Evolutionary conservation across 176 grass and related monocot genomes (phyloP), one percentile per base, ranked within the genome.

Genomic region (Bothriochloa decipiens): DNA sequence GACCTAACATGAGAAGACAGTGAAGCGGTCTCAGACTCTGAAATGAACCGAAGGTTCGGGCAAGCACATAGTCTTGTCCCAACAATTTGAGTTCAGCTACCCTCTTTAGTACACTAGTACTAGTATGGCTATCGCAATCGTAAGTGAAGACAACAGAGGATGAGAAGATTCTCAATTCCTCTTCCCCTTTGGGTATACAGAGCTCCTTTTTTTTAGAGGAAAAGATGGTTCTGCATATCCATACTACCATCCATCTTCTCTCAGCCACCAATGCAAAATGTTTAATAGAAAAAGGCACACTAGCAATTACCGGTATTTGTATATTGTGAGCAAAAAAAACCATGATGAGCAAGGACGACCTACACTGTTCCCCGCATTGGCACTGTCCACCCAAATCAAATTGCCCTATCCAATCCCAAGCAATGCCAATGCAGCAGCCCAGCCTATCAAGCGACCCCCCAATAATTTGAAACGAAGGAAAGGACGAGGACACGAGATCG

Each of bases 1-100:
- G 27, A 90, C 87, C 83, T 83, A 32, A 32, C 71, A 82, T 55
- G 15, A 70, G 55, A 80, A 86, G 18, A 68, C 22, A 68, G 76
- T 22, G 26, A 81, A 6, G 52, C 36, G 2, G 39, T 67, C 67
- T 71, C 65, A 72, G 5, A 81, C 14, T 18, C 9, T 13, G 32
- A 39, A 22, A 83, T 52, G 18, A 50, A 12, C 7, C 13, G 37
- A 63, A 86, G 9, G 17, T 47, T 65, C 3, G 85, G 62, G 64
- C 50, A 61, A 26, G 25, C 71, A 63, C 60, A 28, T 28, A 13
- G 25, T 8, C 61, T 70, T 64, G 67, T 35, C 1, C 22, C 13
- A 28, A 28, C 9, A 43, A 4, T 78, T 82, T 67, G 14, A 72
- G n/a, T 76, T 81, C 27, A 78, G 22, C 20, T 71, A 72, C 58